Conservation (phyloP, 208 protist species). For the Lotmaria passim region DNA sequence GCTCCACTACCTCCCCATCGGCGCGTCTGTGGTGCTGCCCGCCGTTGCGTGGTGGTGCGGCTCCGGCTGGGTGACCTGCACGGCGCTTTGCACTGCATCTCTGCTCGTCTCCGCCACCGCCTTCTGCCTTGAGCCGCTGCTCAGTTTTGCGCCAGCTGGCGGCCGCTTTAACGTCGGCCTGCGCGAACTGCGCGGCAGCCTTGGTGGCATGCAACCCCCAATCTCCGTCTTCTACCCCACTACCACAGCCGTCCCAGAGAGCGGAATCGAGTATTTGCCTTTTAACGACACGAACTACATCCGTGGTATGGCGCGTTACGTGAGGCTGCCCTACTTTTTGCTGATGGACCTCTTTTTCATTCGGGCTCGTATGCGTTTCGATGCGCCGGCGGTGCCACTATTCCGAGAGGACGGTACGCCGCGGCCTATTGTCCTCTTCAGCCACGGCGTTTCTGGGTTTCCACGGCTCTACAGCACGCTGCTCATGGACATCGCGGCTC, state of each 20-base stretch:
- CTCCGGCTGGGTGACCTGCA: slow-evolving; percentile 18
- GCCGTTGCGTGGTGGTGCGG: slow-evolving; percentile 5
- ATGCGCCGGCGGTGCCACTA: slow-evolving; percentile 44
- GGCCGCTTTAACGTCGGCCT: slow-evolving; percentile 61
- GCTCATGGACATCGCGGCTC: slow-evolving; percentile 69
- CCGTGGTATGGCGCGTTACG: slow-evolving; percentile 59
- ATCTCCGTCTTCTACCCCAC: slow-evolving; percentile 79
- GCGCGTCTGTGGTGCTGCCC: slow-evolving; percentile 8
- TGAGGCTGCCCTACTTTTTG: slow-evolving; percentile 52
- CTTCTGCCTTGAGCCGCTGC: slow-evolving; percentile 56
- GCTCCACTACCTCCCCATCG: slow-evolving; percentile 24
- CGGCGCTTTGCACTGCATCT: slow-evolving; percentile 14
- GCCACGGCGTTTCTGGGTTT: slow-evolving; percentile 79
- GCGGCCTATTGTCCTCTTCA: slow-evolving; percentile 73
- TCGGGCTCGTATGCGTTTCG: slow-evolving; percentile 23
- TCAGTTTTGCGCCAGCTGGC: slow-evolving; percentile 49
- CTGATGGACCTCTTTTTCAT: slow-evolving; percentile 55
- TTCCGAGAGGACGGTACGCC: slow-evolving; percentile 34
- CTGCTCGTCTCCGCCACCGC: slow-evolving; percentile 14
- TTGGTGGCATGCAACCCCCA: slow-evolving; percentile 43
- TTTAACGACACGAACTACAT: slow-evolving; percentile 68
- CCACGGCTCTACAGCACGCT: slow-evolving; percentile 70
- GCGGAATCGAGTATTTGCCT: slow-evolving; percentile 52
- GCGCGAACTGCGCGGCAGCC: slow-evolving; percentile 36
- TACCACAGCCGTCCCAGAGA: slow-evolving; percentile 2